phyloP scores from a whole-genome alignment of 352 stramenopile genomes.

The Globisporangium cederbergense region DNA sequence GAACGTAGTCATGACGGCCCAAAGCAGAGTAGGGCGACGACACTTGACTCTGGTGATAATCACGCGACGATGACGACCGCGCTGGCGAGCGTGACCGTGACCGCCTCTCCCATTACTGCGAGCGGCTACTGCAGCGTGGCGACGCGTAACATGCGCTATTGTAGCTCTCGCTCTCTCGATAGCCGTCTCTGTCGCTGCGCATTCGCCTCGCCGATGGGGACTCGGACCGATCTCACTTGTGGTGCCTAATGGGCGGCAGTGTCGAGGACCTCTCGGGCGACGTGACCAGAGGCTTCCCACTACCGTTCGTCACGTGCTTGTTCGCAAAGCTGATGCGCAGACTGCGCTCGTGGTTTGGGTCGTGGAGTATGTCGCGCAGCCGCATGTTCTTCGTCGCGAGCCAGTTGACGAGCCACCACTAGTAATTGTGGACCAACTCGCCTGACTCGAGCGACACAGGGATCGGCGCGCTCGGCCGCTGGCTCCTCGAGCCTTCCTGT shows the following conservation, averaged over 20 bases:
- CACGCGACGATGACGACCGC: not conserved
- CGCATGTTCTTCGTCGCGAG: not conserved
- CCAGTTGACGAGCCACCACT: slow-evolving; percentile 19
- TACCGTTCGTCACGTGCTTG: not conserved
- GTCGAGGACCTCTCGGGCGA: not conserved
- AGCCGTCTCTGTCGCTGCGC: not conserved
- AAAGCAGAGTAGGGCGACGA: too few species aligned
- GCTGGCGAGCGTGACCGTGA: not conserved
- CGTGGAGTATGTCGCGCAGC: slow-evolving; percentile 3
- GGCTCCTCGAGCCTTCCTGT: not conserved
- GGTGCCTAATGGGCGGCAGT: not conserved
- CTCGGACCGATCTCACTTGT: slow-evolving; percentile 1
- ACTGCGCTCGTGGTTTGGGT: slow-evolving; percentile 13
- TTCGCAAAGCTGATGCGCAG: slow-evolving; percentile 20
- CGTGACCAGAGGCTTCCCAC: not conserved
- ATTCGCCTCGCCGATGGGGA: slow-evolving; percentile 1
- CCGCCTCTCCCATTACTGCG: not conserved
- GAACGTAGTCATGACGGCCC: too few species aligned
- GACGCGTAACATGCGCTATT: not conserved
- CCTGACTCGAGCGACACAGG: slow-evolving; percentile 13
- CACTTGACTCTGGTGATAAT: not conserved
- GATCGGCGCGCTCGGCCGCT: slow-evolving; percentile 3
- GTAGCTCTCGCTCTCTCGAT: not conserved
- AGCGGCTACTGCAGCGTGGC: not conserved
- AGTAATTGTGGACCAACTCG: slow-evolving; percentile 17